A percentile compares a stretch with the other conserved stretches of the same genome.
phyloP scores from a whole-genome alignment of 1,284 basidiomycete genomes.

The Singerocomus rubriflavus region DNA sequence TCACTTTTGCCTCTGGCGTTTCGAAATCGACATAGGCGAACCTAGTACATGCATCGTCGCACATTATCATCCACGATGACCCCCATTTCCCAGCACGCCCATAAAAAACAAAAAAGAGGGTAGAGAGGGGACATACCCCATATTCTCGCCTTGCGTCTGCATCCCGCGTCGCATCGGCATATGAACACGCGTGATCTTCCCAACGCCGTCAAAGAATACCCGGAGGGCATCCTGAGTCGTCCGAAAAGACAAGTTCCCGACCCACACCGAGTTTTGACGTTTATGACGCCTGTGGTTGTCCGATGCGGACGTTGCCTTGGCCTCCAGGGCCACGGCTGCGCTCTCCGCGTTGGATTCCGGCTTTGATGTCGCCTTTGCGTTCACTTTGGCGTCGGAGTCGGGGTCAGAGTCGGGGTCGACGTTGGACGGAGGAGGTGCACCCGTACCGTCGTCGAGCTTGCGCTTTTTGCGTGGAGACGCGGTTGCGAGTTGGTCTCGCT shows the following conservation, averaged over 20 bases:
- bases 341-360: neutral
- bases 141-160: constrained; percentile 56
- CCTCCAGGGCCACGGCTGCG: neutral
- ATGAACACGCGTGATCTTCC: constrained; percentile 71
- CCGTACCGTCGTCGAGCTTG: constrained; percentile 43
- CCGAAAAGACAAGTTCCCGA: constrained; percentile 93
- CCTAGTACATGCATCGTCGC: constrained; percentile 40
- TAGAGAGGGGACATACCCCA: constrained; percentile 44
- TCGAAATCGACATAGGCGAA: constrained; percentile 97
- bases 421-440: constrained; percentile 11
- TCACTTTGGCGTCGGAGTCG: too few species aligned
- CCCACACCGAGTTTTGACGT: constrained; percentile 87
- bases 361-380: too few species aligned
- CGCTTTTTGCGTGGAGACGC: constrained; percentile 40
- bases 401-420: neutral
- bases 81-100: neutral
- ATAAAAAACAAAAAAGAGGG: neutral
- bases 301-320: neutral
- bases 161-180: constrained; percentile 63
- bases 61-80: neutral
- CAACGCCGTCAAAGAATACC: constrained; percentile 68
- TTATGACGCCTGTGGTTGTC: constrained; percentile 29
- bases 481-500: constrained; percentile 11
- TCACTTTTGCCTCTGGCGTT: constrained; percentile 66
- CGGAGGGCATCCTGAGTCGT: constrained; percentile 74